phyloP scores from a whole-genome alignment of 2,329 filamentous ascomycete species.

The Pseudogymnoascus sp. region DNA sequence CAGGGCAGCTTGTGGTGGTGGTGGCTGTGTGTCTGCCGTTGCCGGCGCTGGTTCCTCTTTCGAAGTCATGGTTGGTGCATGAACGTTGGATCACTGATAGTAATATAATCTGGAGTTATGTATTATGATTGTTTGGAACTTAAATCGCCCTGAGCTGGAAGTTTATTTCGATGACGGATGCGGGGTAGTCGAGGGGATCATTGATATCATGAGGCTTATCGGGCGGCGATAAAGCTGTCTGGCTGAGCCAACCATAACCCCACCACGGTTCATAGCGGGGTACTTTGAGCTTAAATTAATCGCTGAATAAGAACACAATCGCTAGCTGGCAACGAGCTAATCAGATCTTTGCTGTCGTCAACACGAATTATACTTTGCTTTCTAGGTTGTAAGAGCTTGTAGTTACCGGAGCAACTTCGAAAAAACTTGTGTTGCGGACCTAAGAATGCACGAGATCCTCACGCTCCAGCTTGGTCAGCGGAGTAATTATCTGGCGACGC shows the following conservation, averaged over 20 bases:
- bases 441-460: conserved; percentile 81
- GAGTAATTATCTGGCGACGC: conserved; percentile 86
- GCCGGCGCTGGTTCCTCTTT: conserved; percentile 24
- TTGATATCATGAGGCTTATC: conserved; percentile 5
- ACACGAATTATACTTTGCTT: background rate
- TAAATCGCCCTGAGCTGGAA: background rate
- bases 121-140: background rate
- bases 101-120: background rate
- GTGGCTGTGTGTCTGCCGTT: conserved; percentile 32
- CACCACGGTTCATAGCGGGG: background rate
- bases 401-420: background rate
- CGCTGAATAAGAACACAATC: background rate
- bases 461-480: conserved; percentile 89
- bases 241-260: conserved; percentile 1
- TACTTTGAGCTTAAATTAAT: conserved; percentile 4
- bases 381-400: background rate
- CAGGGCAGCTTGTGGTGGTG: conserved; percentile 13
- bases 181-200: conserved; percentile 3
- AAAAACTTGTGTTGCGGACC: background rate
- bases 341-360: background rate
- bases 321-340: background rate
- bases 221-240: conserved; percentile 1
- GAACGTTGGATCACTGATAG: background rate
- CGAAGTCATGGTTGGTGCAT: conserved; percentile 21
- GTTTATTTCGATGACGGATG: conserved; percentile 2